These are phyloP conservation scores for Aspergillus nomiae DNA, from an alignment of 2,329 filamentous ascomycete species.

Conservation along the genomic window DNA sequence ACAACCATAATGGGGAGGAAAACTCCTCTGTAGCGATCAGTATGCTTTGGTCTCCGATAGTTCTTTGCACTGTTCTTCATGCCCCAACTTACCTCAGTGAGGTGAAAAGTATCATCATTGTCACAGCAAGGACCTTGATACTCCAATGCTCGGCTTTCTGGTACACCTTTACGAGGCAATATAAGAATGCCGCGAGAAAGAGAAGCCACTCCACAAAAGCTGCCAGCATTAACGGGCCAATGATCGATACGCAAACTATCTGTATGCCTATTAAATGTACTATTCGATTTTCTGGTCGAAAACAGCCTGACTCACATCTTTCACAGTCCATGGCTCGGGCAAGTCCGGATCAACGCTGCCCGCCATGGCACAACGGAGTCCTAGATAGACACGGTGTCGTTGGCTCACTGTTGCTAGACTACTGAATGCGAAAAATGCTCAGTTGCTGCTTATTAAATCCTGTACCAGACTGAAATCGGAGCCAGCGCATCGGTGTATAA, in stretches of 20 bases:
- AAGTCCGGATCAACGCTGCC: background rate
- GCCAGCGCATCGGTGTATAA: background rate
- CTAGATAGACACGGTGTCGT: background rate
- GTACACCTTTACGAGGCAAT: slow-evolving; percentile 86
- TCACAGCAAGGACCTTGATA: slow-evolving; percentile 72
- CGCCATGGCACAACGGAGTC: background rate
- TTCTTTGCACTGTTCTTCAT: background rate
- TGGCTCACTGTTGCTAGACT: background rate
- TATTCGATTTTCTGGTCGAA: too few relatives aligned
- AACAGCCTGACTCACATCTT: slow-evolving; percentile 37
- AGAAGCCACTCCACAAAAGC: slow-evolving; percentile 92
- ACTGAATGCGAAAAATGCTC: background rate
- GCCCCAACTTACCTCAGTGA: slow-evolving; percentile 64
- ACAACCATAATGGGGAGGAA: slow-evolving; percentile 95
- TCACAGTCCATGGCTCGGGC: slow-evolving; percentile 34
- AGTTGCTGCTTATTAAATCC: background rate
- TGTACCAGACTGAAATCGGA: background rate
- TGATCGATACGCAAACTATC: slow-evolving; percentile 82
- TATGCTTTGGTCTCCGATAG: background rate
- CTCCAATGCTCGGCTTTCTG: slow-evolving; percentile 87
- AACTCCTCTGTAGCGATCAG: slow-evolving; percentile 61
- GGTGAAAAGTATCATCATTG: slow-evolving; percentile 75
- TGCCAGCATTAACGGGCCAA: slow-evolving; percentile 78
- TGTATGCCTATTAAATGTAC: slow-evolving; percentile 41
- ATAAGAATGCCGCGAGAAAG: slow-evolving; percentile 91